Evolutionary conservation across 192 early-diverging fungal genomes (phyloP).

Genomic region (Coemansia sp.): DNA sequence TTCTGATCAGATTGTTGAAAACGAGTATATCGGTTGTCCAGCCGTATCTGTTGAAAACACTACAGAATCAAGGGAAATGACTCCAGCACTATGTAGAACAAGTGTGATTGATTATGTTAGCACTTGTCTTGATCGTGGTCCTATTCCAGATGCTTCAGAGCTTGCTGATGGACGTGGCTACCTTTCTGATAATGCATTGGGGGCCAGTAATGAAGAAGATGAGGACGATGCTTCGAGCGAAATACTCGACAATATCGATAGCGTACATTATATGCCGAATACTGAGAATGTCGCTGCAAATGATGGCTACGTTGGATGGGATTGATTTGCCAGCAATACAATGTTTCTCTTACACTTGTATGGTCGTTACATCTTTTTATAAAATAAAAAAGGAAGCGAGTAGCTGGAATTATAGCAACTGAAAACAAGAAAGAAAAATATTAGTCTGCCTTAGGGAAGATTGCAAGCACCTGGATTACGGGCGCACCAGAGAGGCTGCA

Average conservation of each 20-base stretch:
- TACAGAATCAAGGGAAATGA: conserved; percentile 29
- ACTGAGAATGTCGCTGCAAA: not conserved
- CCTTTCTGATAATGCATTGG: not conserved
- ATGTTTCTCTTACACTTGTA: not conserved
- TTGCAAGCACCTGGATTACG: conserved; percentile 58
- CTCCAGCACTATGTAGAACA: conserved; percentile 26
- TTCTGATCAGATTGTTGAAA: not conserved
- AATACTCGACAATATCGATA: not conserved
- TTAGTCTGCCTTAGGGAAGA: conserved; percentile 25
- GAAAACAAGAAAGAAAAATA: not conserved
- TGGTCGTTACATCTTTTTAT: not conserved
- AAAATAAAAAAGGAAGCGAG: not conserved
- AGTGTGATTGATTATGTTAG: conserved; percentile 32
- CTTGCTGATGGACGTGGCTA: not conserved
- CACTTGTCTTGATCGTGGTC: conserved; percentile 21
- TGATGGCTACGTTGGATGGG: conserved; percentile 7
- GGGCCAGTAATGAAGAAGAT: not conserved
- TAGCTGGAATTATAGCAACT: not conserved
- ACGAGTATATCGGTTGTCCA: conserved; percentile 16
- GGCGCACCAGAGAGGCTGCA: conserved; percentile 76
- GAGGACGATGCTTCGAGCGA: conserved; percentile 1
- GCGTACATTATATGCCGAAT: not conserved
- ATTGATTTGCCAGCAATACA: not conserved
- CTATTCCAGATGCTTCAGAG: conserved; percentile 8
- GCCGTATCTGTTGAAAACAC: conserved; percentile 23